Base-by-base conservation (phyloP, 345 rosid species). In the Hypericum androsaemum region DNA sequence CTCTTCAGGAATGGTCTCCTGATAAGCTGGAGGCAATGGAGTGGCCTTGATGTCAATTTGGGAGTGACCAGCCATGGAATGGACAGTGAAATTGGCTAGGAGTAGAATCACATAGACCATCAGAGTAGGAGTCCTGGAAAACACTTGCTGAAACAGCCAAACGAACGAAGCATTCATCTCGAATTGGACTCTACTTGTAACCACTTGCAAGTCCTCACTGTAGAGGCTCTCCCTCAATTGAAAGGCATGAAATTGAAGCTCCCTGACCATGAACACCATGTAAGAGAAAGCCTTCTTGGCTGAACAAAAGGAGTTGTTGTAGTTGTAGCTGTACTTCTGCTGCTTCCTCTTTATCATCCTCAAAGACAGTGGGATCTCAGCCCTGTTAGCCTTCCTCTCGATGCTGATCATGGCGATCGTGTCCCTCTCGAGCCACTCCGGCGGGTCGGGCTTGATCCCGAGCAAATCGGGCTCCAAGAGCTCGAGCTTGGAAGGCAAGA, bases 71-170 rank as follows among this genome's bases (percentile, higher is more conserved):
- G 50, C 64, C 83, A 82, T 70, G 11, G 95, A 89, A 62, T 77
- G 75, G 6, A 80, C 76, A 0, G 75, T 74, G 67, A 74, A 85
- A 59, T 81, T 86, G 0, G 95, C 88, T 37, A 84, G 41, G 9
- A 89, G 70, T 36, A 86, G 54, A 86, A 89, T 86, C 11, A 86
- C 74, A 55, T 73, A 65, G 7, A 86, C 78, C 95, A 86, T 86
- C 39, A 89, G 74, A 41, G 74, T 75, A 0, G 97, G 95, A 0
- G 95, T 80, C 12, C 65, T 59, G 0, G 83, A 78, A 47, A 86
- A 86, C 8, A 89, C 79, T 47, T 71, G 82, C 45, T 74, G 80
- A 38, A 83, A 86, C 12, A 89, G 72, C 88, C 90, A 84, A 36
- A 77, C 65, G 47, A 82, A 73, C 0, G 88, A 80, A 40, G 68